phyloP scores from a whole-genome alignment of 257 asterid genomes.

The Solanum rostratum region DNA sequence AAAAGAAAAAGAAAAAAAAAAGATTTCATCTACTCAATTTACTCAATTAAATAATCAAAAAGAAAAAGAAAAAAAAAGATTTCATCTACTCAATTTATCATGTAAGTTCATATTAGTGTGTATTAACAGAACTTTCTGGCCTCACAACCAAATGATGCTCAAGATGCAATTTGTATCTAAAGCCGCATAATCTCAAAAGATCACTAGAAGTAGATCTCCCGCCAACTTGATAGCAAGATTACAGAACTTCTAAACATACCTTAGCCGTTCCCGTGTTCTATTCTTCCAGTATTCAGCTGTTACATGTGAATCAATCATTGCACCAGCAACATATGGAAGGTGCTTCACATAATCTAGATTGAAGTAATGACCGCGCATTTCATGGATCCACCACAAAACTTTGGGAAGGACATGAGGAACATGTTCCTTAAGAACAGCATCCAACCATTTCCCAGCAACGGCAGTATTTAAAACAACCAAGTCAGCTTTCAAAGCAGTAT shows the following conservation, averaged over 20 bases:
- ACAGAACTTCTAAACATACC: constrained; percentile 29
- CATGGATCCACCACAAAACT: constrained; percentile 99
- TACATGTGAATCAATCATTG: constrained; percentile 89
- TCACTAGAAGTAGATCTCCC: background rate
- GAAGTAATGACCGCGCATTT: constrained; percentile 99
- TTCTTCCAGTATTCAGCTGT: constrained; percentile 91
- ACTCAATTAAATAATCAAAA: too few species aligned
- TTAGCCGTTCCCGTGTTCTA: constrained; percentile 67
- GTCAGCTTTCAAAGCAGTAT: constrained; percentile 77
- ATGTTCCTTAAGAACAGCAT: constrained; percentile 70
- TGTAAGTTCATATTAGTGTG: background rate
- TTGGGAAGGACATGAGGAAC: constrained; percentile 76
- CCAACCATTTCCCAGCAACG: constrained; percentile 97
- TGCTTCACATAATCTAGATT: constrained; percentile 92
- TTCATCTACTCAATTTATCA: background rate
- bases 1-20: background rate
- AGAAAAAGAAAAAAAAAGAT: background rate
- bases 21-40: background rate
- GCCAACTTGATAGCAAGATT: background rate
- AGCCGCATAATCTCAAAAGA: background rate
- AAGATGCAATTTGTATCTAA: background rate
- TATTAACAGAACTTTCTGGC: background rate
- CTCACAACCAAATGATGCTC: background rate
- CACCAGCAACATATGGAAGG: constrained; percentile 99
- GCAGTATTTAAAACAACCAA: constrained; percentile 83